phyloP scores from a whole-genome alignment of 2,329 filamentous ascomycete genomes.

The Sporothrix luriei region DNA sequence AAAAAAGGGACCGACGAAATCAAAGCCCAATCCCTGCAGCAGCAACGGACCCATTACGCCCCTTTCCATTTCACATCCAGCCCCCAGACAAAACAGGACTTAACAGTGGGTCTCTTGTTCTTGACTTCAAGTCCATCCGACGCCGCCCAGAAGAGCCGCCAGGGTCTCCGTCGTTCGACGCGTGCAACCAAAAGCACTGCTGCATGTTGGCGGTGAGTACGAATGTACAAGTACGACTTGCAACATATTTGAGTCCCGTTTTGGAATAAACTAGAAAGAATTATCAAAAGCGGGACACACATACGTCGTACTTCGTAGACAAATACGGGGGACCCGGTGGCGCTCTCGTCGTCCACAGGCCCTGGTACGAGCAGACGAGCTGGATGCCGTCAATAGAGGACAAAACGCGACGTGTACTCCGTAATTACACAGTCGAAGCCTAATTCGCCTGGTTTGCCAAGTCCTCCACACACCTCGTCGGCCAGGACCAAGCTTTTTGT shows the following conservation, averaged over 20 bases:
- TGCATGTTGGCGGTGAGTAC: no score
- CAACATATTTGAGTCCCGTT: not conserved
- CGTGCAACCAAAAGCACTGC: not conserved
- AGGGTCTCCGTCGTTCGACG: not conserved
- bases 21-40: not conserved
- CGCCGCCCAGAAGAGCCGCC: not conserved
- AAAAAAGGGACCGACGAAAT: not conserved
- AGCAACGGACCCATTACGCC: conserved; percentile 20
- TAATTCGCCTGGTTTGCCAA: not conserved
- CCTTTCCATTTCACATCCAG: conserved; percentile 9
- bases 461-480: conserved; percentile 8
- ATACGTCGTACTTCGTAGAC: no score
- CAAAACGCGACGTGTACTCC: no score
- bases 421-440: no score
- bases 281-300: no score
- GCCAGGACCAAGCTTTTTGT: conserved; percentile 5
- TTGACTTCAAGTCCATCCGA: not conserved
- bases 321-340: not conserved
- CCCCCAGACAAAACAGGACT: not conserved
- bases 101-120: no score
- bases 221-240: no score
- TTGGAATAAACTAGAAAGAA: not conserved
- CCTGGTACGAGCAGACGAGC: not conserved
- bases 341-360: not conserved
- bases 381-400: not conserved